Evolutionary conservation across 306 rosid genomes (phyloP), one percentile per base, ranked within the genome.

Genomic region (Cucurbita argyrosperma): DNA sequence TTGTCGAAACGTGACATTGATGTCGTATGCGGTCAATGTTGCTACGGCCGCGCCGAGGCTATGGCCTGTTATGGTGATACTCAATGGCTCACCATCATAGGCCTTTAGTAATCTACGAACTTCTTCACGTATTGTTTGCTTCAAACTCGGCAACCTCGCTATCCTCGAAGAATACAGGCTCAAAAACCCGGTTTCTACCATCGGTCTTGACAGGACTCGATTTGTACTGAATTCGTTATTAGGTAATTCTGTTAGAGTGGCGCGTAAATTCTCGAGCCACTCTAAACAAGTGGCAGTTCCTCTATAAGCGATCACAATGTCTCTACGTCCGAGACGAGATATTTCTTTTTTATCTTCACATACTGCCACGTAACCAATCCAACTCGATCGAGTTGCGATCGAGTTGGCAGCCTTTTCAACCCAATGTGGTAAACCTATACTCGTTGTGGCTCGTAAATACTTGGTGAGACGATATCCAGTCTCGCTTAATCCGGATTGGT

Each of bases 41-140:
- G 90, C 96, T 13, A 89, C 40, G 14, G 96, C 92, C 0, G 90
- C 92, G 8, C 96, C 96, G 1, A 89, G 79, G 18, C 96, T 89
- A 54, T 89, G 96, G 8, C 92, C 96, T 0, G 92, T 89, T 54
- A 89, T 71, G 9, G 96, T 89, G 14, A 89, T 15, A 71, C 96
- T 87, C 42, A 89, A 50, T 0, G 82, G 74, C 51, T 84, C 87
- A 0, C 79, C 87, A 0, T 60, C 74, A 43, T 87, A 87, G 4
- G 59, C 72, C 15, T 81, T 55, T 1, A 85, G 70, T 13, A 89
- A n/a, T 58, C 82, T 73, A 5, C 19, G 56, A 19, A 89, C 77
- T 66, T 89, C 96, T 7, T 77, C 74, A 18, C 72, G 76, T 8
- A 89, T 79, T 80, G 62, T 81, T 6, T 76, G 54, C 71, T 87